Conservation (phyloP, 441 rosid genomes). For the Bruguiera hainesii region DNA sequence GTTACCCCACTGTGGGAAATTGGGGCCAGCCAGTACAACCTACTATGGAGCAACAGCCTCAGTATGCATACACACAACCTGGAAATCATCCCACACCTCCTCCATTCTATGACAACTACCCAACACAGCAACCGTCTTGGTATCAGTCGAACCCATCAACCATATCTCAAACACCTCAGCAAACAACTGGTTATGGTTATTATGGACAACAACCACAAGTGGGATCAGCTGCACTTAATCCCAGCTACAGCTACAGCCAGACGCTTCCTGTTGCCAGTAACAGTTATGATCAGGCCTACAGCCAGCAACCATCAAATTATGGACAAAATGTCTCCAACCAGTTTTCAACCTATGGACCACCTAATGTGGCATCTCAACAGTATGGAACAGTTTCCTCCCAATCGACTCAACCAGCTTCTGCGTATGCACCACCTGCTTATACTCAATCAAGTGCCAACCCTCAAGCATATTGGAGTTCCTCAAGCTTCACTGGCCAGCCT, state of each 20-base stretch:
- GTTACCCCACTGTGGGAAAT: conserved; percentile 10
- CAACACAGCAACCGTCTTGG: conserved; percentile 14
- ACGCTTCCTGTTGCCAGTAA: conserved; percentile 8
- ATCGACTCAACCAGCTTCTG: conserved; percentile 11
- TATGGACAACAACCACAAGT: conserved; percentile 26
- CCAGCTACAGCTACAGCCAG: conserved; percentile 20
- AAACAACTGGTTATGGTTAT: conserved; percentile 24
- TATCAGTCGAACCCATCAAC: conserved; percentile 17
- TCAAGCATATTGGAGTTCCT: conserved; percentile 20
- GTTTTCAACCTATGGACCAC: conserved; percentile 13
- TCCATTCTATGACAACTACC: conserved; percentile 17
- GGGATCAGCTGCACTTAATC: conserved; percentile 23
- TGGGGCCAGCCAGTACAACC: conserved; percentile 24
- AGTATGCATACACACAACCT: conserved; percentile 25
- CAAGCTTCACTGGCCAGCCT: conserved; percentile 12
- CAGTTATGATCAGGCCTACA: conserved; percentile 10
- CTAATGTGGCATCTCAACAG: conserved; percentile 12
- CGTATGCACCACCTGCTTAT: conserved; percentile 20
- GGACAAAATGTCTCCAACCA: conserved; percentile 13
- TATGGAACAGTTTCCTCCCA: conserved; percentile 18
- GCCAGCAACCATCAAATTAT: conserved; percentile 21
- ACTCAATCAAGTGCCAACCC: conserved; percentile 12
- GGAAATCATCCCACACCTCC: conserved; percentile 18
- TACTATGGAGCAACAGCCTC: conserved; percentile 19
- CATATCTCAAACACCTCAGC: conserved; percentile 19